Percentiles rank a stretch among this genome's conserved stretches.
phyloP scores from a whole-genome alignment of 169 alveolate species.

The Plasmodium inui region DNA sequence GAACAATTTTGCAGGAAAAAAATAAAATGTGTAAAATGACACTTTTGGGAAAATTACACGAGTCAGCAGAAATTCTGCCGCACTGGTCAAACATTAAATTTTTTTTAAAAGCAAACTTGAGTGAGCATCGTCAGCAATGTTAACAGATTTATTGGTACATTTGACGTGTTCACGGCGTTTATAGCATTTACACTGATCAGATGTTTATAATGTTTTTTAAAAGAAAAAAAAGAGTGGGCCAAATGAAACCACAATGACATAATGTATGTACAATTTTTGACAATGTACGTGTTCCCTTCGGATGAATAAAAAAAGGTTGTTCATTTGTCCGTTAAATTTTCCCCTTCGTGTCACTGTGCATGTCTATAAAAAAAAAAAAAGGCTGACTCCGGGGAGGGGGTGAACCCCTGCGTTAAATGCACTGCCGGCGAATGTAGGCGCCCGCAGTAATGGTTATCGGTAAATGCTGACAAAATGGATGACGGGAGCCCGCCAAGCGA shows the following conservation, averaged over 20 bases:
- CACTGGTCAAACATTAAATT: neutral
- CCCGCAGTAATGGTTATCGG: neutral
- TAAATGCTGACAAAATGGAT: neutral
- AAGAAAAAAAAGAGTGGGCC: conserved; percentile 11
- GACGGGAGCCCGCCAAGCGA: neutral
- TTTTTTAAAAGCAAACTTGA: neutral
- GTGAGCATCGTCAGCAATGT: neutral
- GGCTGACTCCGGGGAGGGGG: neutral
- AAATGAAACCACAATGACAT: neutral
- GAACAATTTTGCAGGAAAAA: conserved; percentile 16
- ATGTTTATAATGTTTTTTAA: conserved; percentile 9
- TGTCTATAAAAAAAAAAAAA: conserved; percentile 2
- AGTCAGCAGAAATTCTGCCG: conserved; percentile 2
- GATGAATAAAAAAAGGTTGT: neutral
- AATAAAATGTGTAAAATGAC: neutral
- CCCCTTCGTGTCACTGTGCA: conserved; percentile 16
- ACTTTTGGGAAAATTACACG: conserved; percentile 6
- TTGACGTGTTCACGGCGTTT: neutral
- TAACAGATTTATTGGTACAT: neutral
- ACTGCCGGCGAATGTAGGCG: neutral
- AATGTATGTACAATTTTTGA: neutral
- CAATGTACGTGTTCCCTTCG: conserved; percentile 4
- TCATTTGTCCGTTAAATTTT: neutral
- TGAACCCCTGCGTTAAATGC: neutral
- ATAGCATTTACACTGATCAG: neutral